Evolutionary conservation across 1,284 basidiomycete species (phyloP), one percentile per base, ranked within the genome.

Genomic region (Apiotrichum gracile): DNA sequence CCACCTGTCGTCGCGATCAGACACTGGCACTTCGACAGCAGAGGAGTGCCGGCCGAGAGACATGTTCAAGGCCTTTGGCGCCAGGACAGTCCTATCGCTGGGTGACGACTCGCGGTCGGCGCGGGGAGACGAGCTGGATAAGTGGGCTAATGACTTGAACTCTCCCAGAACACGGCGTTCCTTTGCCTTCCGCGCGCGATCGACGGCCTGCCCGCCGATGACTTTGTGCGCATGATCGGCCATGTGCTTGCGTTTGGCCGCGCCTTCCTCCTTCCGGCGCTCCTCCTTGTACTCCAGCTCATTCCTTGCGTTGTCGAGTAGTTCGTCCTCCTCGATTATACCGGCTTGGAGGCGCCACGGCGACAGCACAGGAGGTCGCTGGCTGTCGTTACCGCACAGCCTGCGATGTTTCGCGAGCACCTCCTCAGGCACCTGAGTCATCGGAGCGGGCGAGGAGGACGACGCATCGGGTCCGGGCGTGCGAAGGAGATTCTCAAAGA

Each of bases 341-440:
- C 27, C 29, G 19, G 22, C 26, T 9, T 37, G 24, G 7, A 21
- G 34, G 1, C 56, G 44, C 64, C 60, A 61, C 13, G 62, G 61
- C 4, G 56, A 58, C 12, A 49, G 35, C 24, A 46, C 47, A 6
- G 17, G 38, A 27, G 48, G 47, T 16, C 51, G 53, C 2, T 25
- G 52, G 17, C 43, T 50, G 43, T 67, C 64, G 34, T 61, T 57
- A 13, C 61, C 60, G 40, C 61, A 65, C 7, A 68, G 39, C 13
- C 55, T 54, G n/a, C 44, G 38, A 41, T 70, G 67, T 5, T 54
- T 47, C 5, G 49, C 54, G 5, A 68, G 34, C 2, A 69, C 57
- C 6, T 57, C 52, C 0, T 48, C 47, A 2, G 68, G 67, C 4
- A 67, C 49, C n/a, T 61, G 65, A 3, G 67, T 67, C 34, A 64